These are phyloP conservation scores for Coemansia sp. DNA, from an alignment of 192 early-diverging fungal genomes.

Conservation along the genomic window DNA sequence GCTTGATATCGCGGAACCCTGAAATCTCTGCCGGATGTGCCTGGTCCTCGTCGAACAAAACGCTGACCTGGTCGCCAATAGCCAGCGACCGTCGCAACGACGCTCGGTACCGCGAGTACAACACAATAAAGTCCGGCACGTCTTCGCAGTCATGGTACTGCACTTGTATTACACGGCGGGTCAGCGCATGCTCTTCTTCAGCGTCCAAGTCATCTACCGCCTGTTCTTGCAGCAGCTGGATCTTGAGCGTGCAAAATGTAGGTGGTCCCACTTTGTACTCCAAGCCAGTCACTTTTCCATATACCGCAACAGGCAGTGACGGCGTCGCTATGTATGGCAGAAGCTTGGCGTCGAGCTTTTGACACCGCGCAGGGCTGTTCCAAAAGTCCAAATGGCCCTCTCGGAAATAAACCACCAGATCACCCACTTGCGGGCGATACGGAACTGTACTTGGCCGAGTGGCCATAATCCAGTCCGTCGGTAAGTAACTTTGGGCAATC, in stretches of 20 bases:
- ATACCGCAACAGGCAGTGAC: constrained; percentile 53
- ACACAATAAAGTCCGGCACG: constrained; percentile 68
- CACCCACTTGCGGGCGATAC: constrained; percentile 65
- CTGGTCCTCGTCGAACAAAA: constrained; percentile 64
- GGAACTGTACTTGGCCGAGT: constrained; percentile 51
- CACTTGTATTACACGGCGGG: constrained; percentile 45
- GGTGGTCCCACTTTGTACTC: constrained; percentile 70
- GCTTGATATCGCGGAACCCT: constrained; percentile 47
- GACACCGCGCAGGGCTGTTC: constrained; percentile 42
- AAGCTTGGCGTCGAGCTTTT: constrained; percentile 44
- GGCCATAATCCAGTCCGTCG: constrained; percentile 58
- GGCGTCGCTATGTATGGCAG: constrained; percentile 51
- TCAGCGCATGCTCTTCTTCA: constrained; percentile 36
- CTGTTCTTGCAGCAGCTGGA: constrained; percentile 44
- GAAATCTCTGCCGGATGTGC: constrained; percentile 58
- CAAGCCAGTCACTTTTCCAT: constrained; percentile 59
- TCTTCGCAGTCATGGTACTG: constrained; percentile 74
- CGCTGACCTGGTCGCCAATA: constrained; percentile 60
- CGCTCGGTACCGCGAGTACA: constrained; percentile 62
- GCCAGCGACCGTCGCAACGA: constrained; percentile 55
- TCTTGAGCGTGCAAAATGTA: constrained; percentile 60
- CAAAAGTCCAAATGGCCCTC: constrained; percentile 64
- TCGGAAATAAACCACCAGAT: constrained; percentile 57
- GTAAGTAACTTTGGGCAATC: constrained; percentile 19
- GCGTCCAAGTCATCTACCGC: constrained; percentile 53